Conservation (phyloP, 2,329 filamentous ascomycete genomes). For the Pseudogymnoascus pannorum region DNA sequence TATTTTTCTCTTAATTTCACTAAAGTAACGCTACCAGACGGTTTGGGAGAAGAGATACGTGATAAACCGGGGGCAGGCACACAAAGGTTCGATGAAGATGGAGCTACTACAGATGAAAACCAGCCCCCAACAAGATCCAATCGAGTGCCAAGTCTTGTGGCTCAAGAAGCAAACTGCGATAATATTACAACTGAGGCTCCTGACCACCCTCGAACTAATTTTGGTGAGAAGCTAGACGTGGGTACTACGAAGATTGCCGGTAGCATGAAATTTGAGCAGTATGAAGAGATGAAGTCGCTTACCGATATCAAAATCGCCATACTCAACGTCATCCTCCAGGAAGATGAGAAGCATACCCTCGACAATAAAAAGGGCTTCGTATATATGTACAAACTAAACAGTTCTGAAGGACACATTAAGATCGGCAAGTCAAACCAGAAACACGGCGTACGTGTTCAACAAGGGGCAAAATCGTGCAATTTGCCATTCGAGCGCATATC, state of each 20-base stretch:
- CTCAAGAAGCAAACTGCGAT: background rate
- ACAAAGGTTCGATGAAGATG: background rate
- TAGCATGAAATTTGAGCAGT: background rate
- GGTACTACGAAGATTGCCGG: background rate
- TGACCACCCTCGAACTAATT: background rate
- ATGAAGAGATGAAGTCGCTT: background rate
- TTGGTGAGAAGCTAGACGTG: background rate
- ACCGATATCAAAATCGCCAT: background rate
- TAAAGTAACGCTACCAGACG: background rate
- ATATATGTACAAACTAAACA: constrained; percentile 11
- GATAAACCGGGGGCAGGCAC: background rate
- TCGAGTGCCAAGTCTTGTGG: background rate
- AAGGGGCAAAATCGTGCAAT: constrained; percentile 11
- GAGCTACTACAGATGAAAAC: background rate
- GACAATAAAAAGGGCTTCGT: constrained; percentile 6
- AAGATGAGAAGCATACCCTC: background rate
- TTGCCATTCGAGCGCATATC: constrained; percentile 5
- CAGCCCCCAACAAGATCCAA: background rate
- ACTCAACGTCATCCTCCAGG: background rate
- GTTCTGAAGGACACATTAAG: constrained; percentile 10
- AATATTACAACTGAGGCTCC: background rate
- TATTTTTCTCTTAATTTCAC: background rate
- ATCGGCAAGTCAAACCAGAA: constrained; percentile 12
- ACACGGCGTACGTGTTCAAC: background rate
- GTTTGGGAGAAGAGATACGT: background rate